These are phyloP conservation scores for Thermothelomyces thermophilus DNA, from an alignment of 2,329 filamentous ascomycete species.

Conservation along the genomic window DNA sequence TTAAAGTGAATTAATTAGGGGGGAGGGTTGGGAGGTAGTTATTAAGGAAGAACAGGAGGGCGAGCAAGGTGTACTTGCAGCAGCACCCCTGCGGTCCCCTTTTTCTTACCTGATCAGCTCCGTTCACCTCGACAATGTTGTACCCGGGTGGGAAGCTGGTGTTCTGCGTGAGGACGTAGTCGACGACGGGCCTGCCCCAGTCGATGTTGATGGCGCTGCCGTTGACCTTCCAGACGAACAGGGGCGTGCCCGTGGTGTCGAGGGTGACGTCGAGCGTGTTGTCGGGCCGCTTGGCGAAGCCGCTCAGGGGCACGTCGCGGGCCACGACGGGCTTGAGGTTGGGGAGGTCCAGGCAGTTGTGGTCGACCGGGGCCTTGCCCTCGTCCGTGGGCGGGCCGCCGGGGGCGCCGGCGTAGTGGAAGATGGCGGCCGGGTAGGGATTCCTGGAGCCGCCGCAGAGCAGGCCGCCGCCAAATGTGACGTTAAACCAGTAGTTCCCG, in stretches of 20 bases:
- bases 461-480: conserved; percentile 27
- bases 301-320: conserved; percentile 18
- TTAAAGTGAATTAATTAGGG: too few relatives aligned
- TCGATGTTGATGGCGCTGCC: conserved; percentile 28
- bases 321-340: conserved; percentile 27
- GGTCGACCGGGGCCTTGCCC: conserved; percentile 20
- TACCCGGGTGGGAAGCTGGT: conserved; percentile 24
- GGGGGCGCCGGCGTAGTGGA: conserved; percentile 25
- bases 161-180: conserved; percentile 29
- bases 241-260: conserved; percentile 16
- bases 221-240: conserved; percentile 28
- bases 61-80: too few relatives aligned
- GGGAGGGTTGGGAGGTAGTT: too few relatives aligned
- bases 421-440: conserved; percentile 27
- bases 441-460: conserved; percentile 26
- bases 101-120: conserved; percentile 15
- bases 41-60: too few relatives aligned
- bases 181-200: conserved; percentile 33
- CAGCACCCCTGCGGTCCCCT: too few relatives aligned
- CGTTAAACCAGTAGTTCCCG: conserved; percentile 39
- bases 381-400: conserved; percentile 22
- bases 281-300: conserved; percentile 18
- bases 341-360: conserved; percentile 21
- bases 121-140: conserved; percentile 26
- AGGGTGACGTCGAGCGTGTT: conserved; percentile 23